Percentiles rank a stretch among this genome's conserved stretches.
These are phyloP conservation scores for Sambucus nigra DNA, from an alignment of 129 eudicot genomes.

Conservation along the genomic window DNA sequence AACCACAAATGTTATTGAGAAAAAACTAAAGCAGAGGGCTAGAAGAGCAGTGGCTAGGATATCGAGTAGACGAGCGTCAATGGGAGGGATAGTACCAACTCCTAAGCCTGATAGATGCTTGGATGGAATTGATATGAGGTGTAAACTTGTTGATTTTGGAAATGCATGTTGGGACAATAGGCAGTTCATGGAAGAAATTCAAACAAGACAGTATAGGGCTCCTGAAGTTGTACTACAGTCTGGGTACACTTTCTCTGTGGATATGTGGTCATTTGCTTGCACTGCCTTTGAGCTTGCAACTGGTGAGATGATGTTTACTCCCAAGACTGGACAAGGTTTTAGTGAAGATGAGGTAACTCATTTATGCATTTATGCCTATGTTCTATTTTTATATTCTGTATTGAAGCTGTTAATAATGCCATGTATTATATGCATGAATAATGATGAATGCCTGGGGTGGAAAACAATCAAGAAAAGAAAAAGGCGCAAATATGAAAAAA, in stretches of 20 bases:
- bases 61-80: conserved; percentile 50
- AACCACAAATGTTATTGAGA: conserved; percentile 55
- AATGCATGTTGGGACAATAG: conserved; percentile 93
- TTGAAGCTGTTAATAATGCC: background rate
- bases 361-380: conserved; percentile 7
- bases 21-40: conserved; percentile 84
- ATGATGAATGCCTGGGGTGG: no score
- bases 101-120: conserved; percentile 65
- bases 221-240: conserved; percentile 85
- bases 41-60: conserved; percentile 85
- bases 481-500: no score
- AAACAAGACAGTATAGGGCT: conserved; percentile 94
- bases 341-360: conserved; percentile 83
- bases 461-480: no score
- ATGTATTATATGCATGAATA: background rate
- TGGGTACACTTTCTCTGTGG: conserved; percentile 72
- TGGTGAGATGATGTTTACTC: conserved; percentile 97
- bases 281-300: conserved; percentile 98
- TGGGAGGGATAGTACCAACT: conserved; percentile 38
- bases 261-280: conserved; percentile 99
- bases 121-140: conserved; percentile 74
- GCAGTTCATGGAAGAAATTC: conserved; percentile 75
- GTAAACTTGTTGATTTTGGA: conserved; percentile 95
- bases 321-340: conserved; percentile 75
- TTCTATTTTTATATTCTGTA: background rate